Evolutionary conservation across 148 eudicot species (phyloP).

Genomic region (Camellia lanceoleosa): DNA sequence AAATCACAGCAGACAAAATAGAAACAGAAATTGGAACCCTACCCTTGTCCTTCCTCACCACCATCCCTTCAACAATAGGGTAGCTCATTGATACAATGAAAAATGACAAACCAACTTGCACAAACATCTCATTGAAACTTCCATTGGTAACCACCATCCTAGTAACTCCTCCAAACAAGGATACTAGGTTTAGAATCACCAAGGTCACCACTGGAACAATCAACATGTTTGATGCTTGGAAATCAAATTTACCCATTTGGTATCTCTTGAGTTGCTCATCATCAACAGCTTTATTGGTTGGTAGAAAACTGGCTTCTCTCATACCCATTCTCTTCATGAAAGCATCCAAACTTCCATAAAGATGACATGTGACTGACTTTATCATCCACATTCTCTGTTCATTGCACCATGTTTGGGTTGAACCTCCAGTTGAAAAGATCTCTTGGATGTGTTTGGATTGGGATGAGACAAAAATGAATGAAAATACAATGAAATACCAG

Average conservation of each 20-base stretch:
- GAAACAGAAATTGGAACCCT: constrained; percentile 35
- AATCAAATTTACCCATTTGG: constrained; percentile 48
- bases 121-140: constrained; percentile 31
- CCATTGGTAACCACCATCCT: constrained; percentile 3
- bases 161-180: constrained; percentile 40
- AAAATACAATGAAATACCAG: constrained; percentile 35
- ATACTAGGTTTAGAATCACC: constrained; percentile 39
- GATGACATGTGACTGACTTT: constrained; percentile 29
- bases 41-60: constrained; percentile 58
- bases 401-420: constrained; percentile 32
- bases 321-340: constrained; percentile 41
- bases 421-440: constrained; percentile 22
- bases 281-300: constrained; percentile 58
- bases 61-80: constrained; percentile 67
- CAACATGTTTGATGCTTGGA: constrained; percentile 46
- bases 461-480: constrained; percentile 41
- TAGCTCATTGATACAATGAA: constrained; percentile 36
- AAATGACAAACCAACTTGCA: constrained; percentile 44
- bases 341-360: constrained; percentile 42
- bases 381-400: constrained; percentile 48
- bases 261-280: constrained; percentile 41
- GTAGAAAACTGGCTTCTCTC: constrained; percentile 38
- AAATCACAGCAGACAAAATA: constrained; percentile 20
- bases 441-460: constrained; percentile 37
- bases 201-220: constrained; percentile 45